These are phyloP conservation scores for Chalciporus sp. DNA, from an alignment of 1,284 basidiomycete species.

Conservation along the genomic window DNA sequence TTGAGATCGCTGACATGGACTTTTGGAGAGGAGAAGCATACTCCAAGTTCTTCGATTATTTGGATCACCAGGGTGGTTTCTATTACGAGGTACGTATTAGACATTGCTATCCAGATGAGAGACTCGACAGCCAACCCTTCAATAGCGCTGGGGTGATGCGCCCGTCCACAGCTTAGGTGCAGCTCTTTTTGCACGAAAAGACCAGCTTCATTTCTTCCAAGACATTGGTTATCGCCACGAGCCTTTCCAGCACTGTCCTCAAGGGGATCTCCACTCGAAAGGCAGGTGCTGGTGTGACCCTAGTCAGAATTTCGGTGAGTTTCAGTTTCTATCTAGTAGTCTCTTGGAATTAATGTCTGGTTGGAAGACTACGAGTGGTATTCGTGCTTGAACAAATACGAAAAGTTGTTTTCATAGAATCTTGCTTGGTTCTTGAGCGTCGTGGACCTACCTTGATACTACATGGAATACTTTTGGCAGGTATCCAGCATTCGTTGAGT, in stretches of 20 bases:
- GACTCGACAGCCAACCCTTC: not conserved
- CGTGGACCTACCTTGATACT: conserved; percentile 5
- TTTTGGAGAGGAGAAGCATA: conserved; percentile 87
- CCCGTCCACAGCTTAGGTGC: conserved; percentile 89
- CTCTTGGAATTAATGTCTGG: conserved; percentile 7
- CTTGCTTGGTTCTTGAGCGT: not conserved
- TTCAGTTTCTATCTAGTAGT: conserved; percentile 17
- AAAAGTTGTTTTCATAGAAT: conserved; percentile 50
- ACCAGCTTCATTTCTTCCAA: conserved; percentile 82
- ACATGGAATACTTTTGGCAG: not conserved
- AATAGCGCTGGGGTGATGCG: conserved; percentile 86
- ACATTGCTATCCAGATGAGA: not conserved
- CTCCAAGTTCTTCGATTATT: conserved; percentile 81
- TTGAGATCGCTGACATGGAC: conserved; percentile 84
- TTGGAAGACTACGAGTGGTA: conserved; percentile 74
- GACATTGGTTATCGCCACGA: conserved; percentile 70
- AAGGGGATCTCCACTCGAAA: conserved; percentile 54
- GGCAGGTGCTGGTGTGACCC: conserved; percentile 73
- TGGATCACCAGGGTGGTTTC: conserved; percentile 89
- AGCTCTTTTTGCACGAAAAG: conserved; percentile 77
- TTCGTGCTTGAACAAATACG: conserved; percentile 75
- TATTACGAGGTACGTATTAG: conserved; percentile 70
- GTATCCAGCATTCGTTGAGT: not conserved
- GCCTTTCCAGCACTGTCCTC: conserved; percentile 82
- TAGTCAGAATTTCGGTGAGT: conserved; percentile 63